Conservation (phyloP, 2,329 filamentous ascomycete genomes). For the Phialophora tarda region DNA sequence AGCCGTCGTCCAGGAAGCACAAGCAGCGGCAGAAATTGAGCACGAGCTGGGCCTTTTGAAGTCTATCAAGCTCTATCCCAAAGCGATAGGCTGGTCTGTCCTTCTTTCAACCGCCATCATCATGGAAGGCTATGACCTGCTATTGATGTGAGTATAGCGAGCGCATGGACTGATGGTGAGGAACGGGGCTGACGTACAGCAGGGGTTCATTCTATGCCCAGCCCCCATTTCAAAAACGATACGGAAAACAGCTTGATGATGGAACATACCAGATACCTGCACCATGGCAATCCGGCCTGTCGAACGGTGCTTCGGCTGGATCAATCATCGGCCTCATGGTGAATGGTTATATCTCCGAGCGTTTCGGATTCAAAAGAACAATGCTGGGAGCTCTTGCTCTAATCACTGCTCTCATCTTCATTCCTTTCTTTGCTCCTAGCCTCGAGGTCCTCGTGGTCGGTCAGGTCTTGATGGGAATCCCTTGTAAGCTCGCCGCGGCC, state of each 20-base stretch:
- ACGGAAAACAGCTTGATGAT: conserved; percentile 14
- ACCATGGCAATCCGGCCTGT: conserved; percentile 30
- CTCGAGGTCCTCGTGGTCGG: conserved; percentile 44
- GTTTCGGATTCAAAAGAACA: conserved; percentile 45
- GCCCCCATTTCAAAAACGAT: conserved; percentile 49
- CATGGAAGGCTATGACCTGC: conserved; percentile 70
- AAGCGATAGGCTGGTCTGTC: conserved; percentile 81
- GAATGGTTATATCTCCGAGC: conserved; percentile 42
- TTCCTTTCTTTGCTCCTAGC: conserved; percentile 48
- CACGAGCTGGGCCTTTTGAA: conserved; percentile 73
- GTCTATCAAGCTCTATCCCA: conserved; percentile 81
- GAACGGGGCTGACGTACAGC: background rate
- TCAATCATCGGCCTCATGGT: conserved; percentile 43
- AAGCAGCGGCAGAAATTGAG: conserved; percentile 49
- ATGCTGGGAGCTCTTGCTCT: conserved; percentile 37
- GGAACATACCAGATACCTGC: conserved; percentile 17
- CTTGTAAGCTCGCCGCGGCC: conserved; percentile 31
- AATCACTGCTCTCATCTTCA: conserved; percentile 43
- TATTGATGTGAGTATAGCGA: conserved; percentile 12
- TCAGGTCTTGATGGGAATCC: conserved; percentile 42
- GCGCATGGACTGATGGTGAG: background rate
- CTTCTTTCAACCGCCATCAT: conserved; percentile 85
- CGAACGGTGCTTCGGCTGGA: conserved; percentile 41
- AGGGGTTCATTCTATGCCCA: conserved; percentile 73
- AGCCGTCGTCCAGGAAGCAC: conserved; percentile 19